These are phyloP conservation scores for Larix kaempferi DNA, from an alignment of 75 land plant genomes.

Conservation along the genomic window DNA sequence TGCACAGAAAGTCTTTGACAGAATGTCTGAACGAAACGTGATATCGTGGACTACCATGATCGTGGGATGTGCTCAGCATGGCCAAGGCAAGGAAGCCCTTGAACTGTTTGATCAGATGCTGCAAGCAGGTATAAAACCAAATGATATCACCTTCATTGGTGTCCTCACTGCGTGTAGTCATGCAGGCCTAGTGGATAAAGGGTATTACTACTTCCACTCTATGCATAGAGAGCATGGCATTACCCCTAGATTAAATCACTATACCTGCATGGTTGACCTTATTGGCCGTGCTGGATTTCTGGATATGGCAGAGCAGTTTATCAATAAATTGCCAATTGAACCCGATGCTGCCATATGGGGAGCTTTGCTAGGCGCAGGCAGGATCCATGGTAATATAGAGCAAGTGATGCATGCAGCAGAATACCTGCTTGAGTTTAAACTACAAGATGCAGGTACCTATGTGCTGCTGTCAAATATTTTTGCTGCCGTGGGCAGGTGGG, in stretches of 20 bases:
- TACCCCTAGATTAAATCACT: conserved; percentile 46
- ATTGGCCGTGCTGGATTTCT: conserved; percentile 57
- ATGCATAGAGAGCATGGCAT: conserved; percentile 46
- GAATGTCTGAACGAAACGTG: conserved; percentile 45
- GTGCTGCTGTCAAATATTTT: conserved; percentile 63
- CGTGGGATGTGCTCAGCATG: conserved; percentile 65
- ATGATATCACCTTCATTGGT: conserved; percentile 63
- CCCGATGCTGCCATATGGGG: conserved; percentile 62
- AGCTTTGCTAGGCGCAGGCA: conserved; percentile 63
- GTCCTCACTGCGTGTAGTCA: conserved; percentile 77
- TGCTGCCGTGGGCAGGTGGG: conserved; percentile 41
- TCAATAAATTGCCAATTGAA: conserved; percentile 42
- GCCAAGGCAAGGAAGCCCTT: conserved; percentile 52
- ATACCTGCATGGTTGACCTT: conserved; percentile 68
- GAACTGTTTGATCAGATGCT: conserved; percentile 58
- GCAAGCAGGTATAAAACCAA: conserved; percentile 35
- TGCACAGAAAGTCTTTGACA: conserved; percentile 53
- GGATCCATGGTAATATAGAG: conserved; percentile 41
- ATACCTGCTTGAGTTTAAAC: conserved; percentile 41
- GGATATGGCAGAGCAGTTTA: conserved; percentile 43
- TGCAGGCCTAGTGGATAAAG: conserved; percentile 46
- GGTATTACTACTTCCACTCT: conserved; percentile 33
- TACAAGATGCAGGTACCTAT: conserved; percentile 48
- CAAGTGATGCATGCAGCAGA: conserved; percentile 49
- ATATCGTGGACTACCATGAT: conserved; percentile 85